Percentiles rank a stretch among this genome's conserved stretches.
phyloP scores from a whole-genome alignment of 1,139 yeast species.

The Scheffersomyces cryptocercus region DNA sequence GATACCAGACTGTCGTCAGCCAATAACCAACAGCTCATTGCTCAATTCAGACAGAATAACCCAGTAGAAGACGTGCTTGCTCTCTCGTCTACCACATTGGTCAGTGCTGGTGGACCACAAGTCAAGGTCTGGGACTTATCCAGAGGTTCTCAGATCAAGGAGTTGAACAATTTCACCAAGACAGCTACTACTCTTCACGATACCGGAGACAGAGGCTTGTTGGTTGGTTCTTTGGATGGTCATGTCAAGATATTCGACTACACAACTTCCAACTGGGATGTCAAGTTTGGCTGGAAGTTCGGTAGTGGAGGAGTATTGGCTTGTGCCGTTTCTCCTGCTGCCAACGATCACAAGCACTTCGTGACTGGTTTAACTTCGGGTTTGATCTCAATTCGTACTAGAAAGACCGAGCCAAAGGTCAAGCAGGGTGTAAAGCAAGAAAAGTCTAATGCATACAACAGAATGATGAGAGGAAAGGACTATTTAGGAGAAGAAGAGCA shows the following conservation, averaged over 20 bases:
- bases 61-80: slow-evolving; percentile 91
- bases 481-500: slow-evolving; percentile 89
- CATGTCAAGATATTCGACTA: slow-evolving; percentile 94
- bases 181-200: slow-evolving; percentile 84
- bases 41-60: slow-evolving; percentile 38
- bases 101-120: slow-evolving; percentile 83
- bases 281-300: slow-evolving; percentile 95
- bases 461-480: slow-evolving; percentile 89
- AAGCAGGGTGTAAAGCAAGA: slow-evolving; percentile 50
- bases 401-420: slow-evolving; percentile 66
- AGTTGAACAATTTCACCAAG: slow-evolving; percentile 82
- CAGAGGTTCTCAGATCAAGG: slow-evolving; percentile 63
- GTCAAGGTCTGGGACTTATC: slow-evolving; percentile 93
- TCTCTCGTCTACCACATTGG: slow-evolving; percentile 74
- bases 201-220: slow-evolving; percentile 68
- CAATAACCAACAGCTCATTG: slow-evolving; percentile 53
- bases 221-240: slow-evolving; percentile 95
- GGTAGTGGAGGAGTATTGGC: slow-evolving; percentile 85
- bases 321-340: slow-evolving; percentile 85
- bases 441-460: slow-evolving; percentile 57
- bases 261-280: slow-evolving; percentile 73
- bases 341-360: slow-evolving; percentile 66
- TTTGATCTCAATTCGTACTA: slow-evolving; percentile 80
- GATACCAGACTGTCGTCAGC: slow-evolving; percentile 65
- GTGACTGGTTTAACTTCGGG: slow-evolving; percentile 96